These are phyloP conservation scores for Citrullus colocynthis DNA, from an alignment of 306 rosid species.

Conservation along the genomic window DNA sequence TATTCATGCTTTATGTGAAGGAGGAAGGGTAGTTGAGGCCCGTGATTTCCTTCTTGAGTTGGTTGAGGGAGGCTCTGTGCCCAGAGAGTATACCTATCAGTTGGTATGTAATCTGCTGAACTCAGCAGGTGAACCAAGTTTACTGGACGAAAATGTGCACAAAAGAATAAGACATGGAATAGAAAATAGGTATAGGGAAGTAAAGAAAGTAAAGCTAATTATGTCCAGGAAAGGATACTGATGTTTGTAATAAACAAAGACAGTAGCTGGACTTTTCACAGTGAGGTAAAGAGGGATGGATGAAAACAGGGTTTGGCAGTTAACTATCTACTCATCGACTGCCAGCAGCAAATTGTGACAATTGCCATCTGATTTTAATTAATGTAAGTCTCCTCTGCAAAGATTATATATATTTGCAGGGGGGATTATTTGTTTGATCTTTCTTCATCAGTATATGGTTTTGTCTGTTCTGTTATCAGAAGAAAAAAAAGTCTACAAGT, in stretches of 20 bases:
- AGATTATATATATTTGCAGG: background rate
- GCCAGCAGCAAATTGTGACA: background rate
- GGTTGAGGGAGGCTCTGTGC: constrained; percentile 53
- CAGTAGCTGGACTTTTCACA: background rate
- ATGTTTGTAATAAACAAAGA: constrained; percentile 4
- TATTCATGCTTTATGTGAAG: constrained; percentile 64
- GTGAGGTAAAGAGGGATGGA: background rate
- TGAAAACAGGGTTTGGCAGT: background rate
- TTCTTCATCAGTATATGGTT: too few relatives aligned
- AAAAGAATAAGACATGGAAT: constrained; percentile 45
- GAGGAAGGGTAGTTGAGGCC: constrained; percentile 52
- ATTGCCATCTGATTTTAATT: background rate
- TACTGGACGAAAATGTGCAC: constrained; percentile 30
- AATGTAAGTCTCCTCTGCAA: background rate
- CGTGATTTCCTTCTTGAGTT: constrained; percentile 53
- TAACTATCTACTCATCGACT: background rate
- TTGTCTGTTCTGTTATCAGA: too few relatives aligned
- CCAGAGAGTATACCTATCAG: constrained; percentile 71
- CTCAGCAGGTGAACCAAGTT: constrained; percentile 25
- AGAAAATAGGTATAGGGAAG: constrained; percentile 31
- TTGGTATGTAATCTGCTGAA: constrained; percentile 41
- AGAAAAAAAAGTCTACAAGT: background rate
- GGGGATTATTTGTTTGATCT: background rate
- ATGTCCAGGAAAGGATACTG: constrained; percentile 57
- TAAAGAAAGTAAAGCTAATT: constrained; percentile 43